Percentiles rank a stretch among this genome's conserved stretches.
Evolutionary conservation across 2,329 filamentous ascomycete genomes (phyloP).

Genomic region (Aspergillus sp.): DNA sequence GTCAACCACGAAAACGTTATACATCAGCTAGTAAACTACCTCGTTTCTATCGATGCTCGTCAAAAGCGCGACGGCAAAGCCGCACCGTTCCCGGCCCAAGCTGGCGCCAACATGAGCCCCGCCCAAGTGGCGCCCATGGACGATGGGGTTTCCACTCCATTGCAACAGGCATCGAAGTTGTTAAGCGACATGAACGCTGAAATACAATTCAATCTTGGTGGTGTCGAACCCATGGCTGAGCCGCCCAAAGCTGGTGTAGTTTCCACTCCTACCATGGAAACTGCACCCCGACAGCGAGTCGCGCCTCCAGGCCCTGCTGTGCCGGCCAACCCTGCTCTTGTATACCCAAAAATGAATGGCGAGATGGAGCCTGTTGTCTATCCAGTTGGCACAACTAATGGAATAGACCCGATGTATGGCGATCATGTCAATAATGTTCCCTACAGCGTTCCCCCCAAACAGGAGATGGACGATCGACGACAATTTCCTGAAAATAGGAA

Average conservation of each 20-base stretch:
- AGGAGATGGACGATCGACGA: conserved; percentile 52
- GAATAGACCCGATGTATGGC: conserved; percentile 91
- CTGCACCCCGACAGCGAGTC: conserved; percentile 45
- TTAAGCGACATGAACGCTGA: conserved; percentile 66
- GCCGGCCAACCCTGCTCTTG: conserved; percentile 52
- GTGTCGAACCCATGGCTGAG: conserved; percentile 65
- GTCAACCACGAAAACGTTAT: conserved; percentile 71
- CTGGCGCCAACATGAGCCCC: conserved; percentile 43
- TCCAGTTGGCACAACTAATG: conserved; percentile 84
- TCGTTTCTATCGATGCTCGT: conserved; percentile 65
- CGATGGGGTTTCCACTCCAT: conserved; percentile 64
- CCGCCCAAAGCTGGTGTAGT: conserved; percentile 55
- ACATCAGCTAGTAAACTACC: conserved; percentile 68
- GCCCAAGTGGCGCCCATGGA: conserved; percentile 52
- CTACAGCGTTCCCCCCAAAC: conserved; percentile 72
- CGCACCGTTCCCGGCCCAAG: conserved; percentile 42
- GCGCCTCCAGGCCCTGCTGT: conserved; percentile 44
- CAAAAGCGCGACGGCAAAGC: conserved; percentile 61
- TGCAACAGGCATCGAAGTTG: conserved; percentile 67
- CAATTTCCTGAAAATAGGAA: conserved; percentile 55
- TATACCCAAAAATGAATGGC: conserved; percentile 50
- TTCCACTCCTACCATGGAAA: conserved; percentile 58
- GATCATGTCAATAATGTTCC: conserved; percentile 95
- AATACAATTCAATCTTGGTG: conserved; percentile 62
- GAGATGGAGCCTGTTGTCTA: conserved; percentile 77